Conservation (phyloP, 768 basidiomycete species). For the Lactarius evosmus region DNA sequence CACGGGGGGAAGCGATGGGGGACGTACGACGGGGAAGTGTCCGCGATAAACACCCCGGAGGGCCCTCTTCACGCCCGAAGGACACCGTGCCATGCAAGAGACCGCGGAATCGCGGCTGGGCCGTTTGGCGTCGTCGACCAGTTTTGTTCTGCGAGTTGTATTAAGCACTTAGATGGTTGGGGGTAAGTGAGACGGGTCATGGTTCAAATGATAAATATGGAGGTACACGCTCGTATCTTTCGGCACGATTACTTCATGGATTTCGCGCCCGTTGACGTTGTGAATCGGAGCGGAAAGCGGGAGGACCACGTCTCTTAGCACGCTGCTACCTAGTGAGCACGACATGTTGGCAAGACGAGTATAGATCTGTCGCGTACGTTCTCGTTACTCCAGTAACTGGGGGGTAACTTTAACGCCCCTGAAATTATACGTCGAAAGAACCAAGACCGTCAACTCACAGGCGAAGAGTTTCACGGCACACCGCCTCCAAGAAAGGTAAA, state of each 20-base stretch:
- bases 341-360: neutral
- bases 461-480: constrained; percentile 9
- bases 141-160: constrained; percentile 69
- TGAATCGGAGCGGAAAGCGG: neutral
- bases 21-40: constrained; percentile 88
- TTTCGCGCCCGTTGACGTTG: neutral
- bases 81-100: constrained; percentile 77
- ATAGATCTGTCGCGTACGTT: constrained; percentile 6
- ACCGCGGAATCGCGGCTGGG: constrained; percentile 82
- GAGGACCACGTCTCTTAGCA: neutral
- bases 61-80: constrained; percentile 83
- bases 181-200: neutral
- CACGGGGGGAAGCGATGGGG: no score
- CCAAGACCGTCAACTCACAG: neutral
- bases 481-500: constrained; percentile 14
- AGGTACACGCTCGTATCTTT: neutral
- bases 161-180: neutral
- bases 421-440: neutral
- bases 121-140: constrained; percentile 91
- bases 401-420: neutral
- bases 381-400: neutral
- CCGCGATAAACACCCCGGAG: constrained; percentile 86
- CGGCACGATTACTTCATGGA: neutral
- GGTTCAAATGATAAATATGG: neutral
- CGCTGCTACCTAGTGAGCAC: neutral